phyloP scores from a whole-genome alignment of 345 rosid species.

The Stellera chamaejasme region DNA sequence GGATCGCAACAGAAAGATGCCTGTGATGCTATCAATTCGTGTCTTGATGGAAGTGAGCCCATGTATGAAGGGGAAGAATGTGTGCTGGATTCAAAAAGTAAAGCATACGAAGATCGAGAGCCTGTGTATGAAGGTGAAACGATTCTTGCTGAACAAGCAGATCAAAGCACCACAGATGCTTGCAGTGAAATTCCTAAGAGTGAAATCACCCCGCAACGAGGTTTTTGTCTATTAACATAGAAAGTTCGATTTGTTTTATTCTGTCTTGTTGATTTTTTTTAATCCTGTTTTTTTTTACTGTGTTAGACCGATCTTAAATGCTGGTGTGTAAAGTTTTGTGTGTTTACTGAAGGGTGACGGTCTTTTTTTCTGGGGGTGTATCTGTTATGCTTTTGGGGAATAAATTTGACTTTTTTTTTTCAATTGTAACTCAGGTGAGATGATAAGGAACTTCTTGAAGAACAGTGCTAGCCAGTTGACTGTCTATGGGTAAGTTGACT shows the following conservation, averaged over 20 bases:
- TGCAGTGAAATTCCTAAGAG: conserved; percentile 28
- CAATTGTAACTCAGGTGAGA: conserved; percentile 50
- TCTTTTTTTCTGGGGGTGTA: not conserved
- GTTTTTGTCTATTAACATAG: conserved; percentile 24
- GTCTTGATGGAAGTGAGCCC: conserved; percentile 75
- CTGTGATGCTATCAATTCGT: conserved; percentile 39
- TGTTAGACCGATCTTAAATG: not conserved
- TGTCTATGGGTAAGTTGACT: conserved; percentile 59
- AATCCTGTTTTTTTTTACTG: not conserved
- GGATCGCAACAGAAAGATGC: conserved; percentile 40
- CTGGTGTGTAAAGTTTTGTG: not conserved
- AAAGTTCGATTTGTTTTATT: not conserved
- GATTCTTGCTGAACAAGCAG: conserved; percentile 73
- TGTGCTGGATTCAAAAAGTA: conserved; percentile 54
- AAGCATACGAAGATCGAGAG: conserved; percentile 51
- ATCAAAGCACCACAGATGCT: conserved; percentile 35
- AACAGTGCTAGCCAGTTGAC: conserved; percentile 88
- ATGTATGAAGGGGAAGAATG: conserved; percentile 97
- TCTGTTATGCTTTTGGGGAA: conserved; percentile 7
- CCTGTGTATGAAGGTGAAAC: conserved; percentile 98
- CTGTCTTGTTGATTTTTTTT: no score
- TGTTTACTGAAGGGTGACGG: no score
- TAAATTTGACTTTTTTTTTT: conserved; percentile 10
- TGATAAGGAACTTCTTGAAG: conserved; percentile 69
- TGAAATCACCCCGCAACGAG: conserved; percentile 69